Percentiles rank a stretch among this genome's conserved stretches.
Conservation (phyloP, 495 filamentous ascomycete species). For the Penicillium maclennaniae region DNA sequence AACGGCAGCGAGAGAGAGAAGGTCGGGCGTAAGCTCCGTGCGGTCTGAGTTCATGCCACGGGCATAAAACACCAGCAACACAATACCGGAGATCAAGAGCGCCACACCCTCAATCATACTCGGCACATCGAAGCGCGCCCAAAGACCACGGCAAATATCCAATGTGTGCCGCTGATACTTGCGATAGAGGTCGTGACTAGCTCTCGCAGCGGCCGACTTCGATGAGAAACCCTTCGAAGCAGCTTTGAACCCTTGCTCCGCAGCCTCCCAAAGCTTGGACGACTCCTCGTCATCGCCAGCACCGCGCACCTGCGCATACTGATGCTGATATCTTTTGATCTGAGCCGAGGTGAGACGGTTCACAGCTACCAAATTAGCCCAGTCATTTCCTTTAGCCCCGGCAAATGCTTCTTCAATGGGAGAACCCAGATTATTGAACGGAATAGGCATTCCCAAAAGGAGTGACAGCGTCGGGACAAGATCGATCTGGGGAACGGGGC, state of each 20-base stretch:
- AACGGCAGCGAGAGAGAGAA: conserved; percentile 43
- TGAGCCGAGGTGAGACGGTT: conserved; percentile 77
- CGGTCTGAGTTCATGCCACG: conserved; percentile 51
- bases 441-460: conserved; percentile 85
- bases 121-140: conserved; percentile 84
- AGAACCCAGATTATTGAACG: conserved; percentile 93
- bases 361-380: conserved; percentile 69
- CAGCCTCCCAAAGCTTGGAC: conserved; percentile 54
- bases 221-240: conserved; percentile 36
- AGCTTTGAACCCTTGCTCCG: conserved; percentile 44
- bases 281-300: conserved; percentile 58
- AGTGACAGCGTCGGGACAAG: conserved; percentile 87
- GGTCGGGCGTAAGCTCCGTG: conserved; percentile 46
- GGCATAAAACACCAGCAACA: conserved; percentile 67
- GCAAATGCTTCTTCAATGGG: conserved; percentile 94
- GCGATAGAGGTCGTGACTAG: conserved; percentile 58
- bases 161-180: conserved; percentile 76
- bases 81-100: conserved; percentile 63
- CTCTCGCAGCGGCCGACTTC: conserved; percentile 30
- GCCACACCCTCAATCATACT: conserved; percentile 78
- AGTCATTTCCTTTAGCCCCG: conserved; percentile 61
- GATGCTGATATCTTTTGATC: conserved; percentile 80
- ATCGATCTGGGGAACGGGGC: conserved; percentile 91
- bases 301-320: conserved; percentile 58
- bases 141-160: conserved; percentile 74